phyloP scores from a whole-genome alignment of 2,329 filamentous ascomycete species.

The Pyrenophora graminea region DNA sequence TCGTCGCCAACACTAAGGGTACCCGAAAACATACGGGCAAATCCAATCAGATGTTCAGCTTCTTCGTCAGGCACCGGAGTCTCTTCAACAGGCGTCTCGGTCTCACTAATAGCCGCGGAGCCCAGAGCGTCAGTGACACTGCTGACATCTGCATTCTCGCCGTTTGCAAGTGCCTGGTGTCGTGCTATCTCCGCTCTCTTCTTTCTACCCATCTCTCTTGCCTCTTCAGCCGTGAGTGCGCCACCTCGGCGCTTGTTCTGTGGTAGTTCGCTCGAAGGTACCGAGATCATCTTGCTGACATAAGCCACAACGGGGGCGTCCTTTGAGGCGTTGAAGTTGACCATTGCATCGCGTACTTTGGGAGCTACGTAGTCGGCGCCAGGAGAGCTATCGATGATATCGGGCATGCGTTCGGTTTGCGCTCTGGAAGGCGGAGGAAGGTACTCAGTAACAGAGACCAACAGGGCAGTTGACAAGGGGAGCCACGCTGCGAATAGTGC shows the following conservation, averaged over 20 bases:
- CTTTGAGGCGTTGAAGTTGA: conserved; percentile 71
- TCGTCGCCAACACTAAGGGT: conserved; percentile 86
- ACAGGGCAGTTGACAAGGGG: conserved; percentile 84
- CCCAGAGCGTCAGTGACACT: conserved; percentile 63
- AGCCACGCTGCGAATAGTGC: conserved; percentile 89
- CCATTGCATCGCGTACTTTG: conserved; percentile 76
- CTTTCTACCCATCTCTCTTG: conserved; percentile 80
- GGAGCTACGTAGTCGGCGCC: conserved; percentile 72
- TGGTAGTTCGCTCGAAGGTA: conserved; percentile 89
- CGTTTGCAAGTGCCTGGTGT: conserved; percentile 65
- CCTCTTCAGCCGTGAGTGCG: conserved; percentile 83
- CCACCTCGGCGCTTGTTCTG: conserved; percentile 75
- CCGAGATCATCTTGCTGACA: conserved; percentile 96
- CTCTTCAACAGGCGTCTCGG: conserved; percentile 39
- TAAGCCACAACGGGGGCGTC: conserved; percentile 86
- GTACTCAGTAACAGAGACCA: conserved; percentile 93
- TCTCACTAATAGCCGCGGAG: conserved; percentile 58
- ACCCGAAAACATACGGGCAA: conserved; percentile 91
- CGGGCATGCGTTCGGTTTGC: conserved; percentile 78
- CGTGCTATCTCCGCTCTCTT: conserved; percentile 88
- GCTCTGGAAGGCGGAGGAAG: conserved; percentile 81
- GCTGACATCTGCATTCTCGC: conserved; percentile 55
- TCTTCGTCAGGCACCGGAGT: conserved; percentile 65
- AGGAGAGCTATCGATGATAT: conserved; percentile 77
- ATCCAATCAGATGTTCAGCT: conserved; percentile 88